A percentile compares a stretch with the other conserved stretches of the same genome.
Conservation (phyloP, 805 yeast genomes). For the Grigorovia transvaalensis region DNA sequence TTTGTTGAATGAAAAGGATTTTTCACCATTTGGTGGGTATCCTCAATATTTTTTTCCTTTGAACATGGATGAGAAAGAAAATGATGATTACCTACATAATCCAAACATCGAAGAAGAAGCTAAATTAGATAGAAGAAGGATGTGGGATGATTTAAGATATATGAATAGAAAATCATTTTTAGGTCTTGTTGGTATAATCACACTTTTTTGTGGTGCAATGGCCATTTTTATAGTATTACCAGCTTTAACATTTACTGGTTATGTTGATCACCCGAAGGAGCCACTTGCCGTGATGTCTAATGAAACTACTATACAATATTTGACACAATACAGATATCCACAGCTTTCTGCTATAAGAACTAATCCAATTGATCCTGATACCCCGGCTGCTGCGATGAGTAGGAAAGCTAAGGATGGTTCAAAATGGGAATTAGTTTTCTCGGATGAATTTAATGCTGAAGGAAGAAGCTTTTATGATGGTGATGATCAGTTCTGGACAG, state of each 20-base stretch:
- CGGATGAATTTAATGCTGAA: conserved; percentile 83
- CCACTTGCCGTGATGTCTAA: not conserved
- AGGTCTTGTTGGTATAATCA: conserved; percentile 50
- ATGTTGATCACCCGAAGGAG: conserved; percentile 24
- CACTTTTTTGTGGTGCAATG: conserved; percentile 49
- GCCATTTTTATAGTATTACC: conserved; percentile 71
- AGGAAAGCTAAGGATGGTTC: conserved; percentile 52
- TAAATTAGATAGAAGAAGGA: conserved; percentile 61
- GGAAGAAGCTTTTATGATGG: conserved; percentile 87
- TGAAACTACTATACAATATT: conserved; percentile 23
- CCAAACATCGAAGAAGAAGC: conserved; percentile 95
- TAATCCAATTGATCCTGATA: conserved; percentile 49
- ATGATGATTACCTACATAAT: conserved; percentile 90
- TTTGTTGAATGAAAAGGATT: conserved; percentile 48
- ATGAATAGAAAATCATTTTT: conserved; percentile 54
- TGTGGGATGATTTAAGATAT: conserved; percentile 50
- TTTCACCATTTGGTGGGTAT: conserved; percentile 92
- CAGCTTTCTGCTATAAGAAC: conserved; percentile 42
- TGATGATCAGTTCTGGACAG: conserved; percentile 88
- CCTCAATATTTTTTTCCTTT: conserved; percentile 93
- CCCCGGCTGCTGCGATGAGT: conserved; percentile 41
- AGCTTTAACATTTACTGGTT: conserved; percentile 73
- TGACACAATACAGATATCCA: conserved; percentile 43
- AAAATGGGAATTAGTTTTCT: conserved; percentile 69
- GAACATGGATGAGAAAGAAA: conserved; percentile 85